Evolutionary conservation across 2,329 filamentous ascomycete genomes (phyloP).

Genomic region (Colletotrichum musae): DNA sequence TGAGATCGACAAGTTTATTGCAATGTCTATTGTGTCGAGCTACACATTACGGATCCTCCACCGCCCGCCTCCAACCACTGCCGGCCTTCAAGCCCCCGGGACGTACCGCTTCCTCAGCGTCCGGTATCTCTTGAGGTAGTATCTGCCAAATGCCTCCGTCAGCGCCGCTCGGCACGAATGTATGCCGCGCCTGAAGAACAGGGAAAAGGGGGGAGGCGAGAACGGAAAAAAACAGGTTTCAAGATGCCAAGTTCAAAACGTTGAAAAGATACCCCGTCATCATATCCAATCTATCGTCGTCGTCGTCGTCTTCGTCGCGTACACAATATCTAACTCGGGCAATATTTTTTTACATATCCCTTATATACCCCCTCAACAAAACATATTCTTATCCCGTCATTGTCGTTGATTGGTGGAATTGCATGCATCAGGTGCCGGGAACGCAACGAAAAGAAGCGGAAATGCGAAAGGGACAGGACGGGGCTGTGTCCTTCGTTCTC

Average conservation of each 20-base stretch:
- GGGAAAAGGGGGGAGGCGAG: neutral
- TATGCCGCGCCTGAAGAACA: neutral
- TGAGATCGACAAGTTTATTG: slow-evolving; percentile 34
- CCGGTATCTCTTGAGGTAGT: slow-evolving; percentile 93
- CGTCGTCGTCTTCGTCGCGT: no score
- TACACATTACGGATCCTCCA: neutral
- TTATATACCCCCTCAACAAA: neutral
- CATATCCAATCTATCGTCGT: slow-evolving; percentile 2
- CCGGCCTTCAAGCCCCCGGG: slow-evolving; percentile 30
- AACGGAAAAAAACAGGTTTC: slow-evolving; percentile 13
- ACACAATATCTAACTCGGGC: no score
- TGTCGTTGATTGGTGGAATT: no score
- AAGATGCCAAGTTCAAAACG: slow-evolving; percentile 33
- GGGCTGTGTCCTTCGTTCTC: no score
- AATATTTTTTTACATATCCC: neutral
- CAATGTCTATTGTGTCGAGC: slow-evolving; percentile 11
- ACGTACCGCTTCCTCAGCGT: slow-evolving; percentile 85
- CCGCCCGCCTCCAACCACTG: neutral
- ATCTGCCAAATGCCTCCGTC: slow-evolving; percentile 65
- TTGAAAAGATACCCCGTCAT: slow-evolving; percentile 34
- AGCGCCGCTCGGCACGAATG: slow-evolving; percentile 22
- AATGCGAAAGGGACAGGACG: no score
- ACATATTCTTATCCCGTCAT: neutral
- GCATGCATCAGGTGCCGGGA: neutral
- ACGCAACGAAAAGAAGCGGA: no score